Conservation (phyloP, 371 early-diverging fungal species). For the Syncephalastrum sp. region DNA sequence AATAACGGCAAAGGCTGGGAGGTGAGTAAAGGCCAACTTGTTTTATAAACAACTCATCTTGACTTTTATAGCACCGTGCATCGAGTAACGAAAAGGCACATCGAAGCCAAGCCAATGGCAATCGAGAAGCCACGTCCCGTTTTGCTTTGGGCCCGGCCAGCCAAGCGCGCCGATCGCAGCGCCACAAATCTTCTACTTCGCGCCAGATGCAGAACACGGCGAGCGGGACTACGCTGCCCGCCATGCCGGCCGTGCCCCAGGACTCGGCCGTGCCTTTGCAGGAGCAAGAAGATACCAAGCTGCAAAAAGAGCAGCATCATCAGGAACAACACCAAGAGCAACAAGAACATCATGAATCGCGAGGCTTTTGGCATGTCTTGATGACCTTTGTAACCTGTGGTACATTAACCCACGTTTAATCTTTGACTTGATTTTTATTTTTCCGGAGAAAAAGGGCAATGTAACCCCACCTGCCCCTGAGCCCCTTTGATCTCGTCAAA, state of each 20-base stretch:
- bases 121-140: constrained; percentile 11
- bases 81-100: not conserved
- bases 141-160: constrained; percentile 9
- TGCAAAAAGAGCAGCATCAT: constrained; percentile 6
- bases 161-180: constrained; percentile 11
- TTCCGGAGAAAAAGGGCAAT: too few relatives aligned
- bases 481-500: too few relatives aligned
- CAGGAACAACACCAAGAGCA: not conserved
- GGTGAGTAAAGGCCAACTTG: constrained; percentile 18
- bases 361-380: constrained; percentile 27
- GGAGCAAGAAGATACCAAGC: constrained; percentile 5
- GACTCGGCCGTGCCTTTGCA: constrained; percentile 2
- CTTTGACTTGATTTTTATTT: too few relatives aligned
- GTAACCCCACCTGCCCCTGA: too few relatives aligned
- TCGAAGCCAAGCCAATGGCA: constrained; percentile 7
- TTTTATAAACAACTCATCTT: not conserved
- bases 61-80: constrained; percentile 4
- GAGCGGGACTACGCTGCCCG: constrained; percentile 9
- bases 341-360: constrained; percentile 8
- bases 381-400: constrained; percentile 26
- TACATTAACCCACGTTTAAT: constrained; percentile 9
- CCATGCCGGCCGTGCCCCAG: constrained; percentile 7
- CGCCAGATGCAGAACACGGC: constrained; percentile 16
- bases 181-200: constrained; percentile 12
- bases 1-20: constrained; percentile 69